Conservation (phyloP, 1,139 yeast genomes). For the Petasospora fabianii region DNA sequence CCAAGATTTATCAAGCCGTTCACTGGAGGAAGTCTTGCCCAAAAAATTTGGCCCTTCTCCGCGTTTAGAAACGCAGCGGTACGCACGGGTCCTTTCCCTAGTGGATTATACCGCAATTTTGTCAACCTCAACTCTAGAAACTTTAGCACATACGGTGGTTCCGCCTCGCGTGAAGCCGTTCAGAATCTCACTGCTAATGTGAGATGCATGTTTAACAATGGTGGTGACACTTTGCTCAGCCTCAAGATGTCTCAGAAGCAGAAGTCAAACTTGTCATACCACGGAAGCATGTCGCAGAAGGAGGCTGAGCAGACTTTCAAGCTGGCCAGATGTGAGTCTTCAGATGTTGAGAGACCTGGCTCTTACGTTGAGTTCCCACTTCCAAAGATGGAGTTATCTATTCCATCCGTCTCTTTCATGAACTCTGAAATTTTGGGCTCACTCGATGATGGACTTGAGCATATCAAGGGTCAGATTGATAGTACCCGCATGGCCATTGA, state of each 20-base stretch:
- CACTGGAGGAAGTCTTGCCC: constrained; percentile 13
- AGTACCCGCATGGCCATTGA: constrained; percentile 37
- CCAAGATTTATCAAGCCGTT: constrained; percentile 13
- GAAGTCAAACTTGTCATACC: constrained; percentile 23
- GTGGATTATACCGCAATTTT: constrained; percentile 23
- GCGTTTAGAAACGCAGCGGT: constrained; percentile 22
- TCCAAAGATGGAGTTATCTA: constrained; percentile 33
- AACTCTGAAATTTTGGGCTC: constrained; percentile 44
- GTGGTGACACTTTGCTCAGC: constrained; percentile 22
- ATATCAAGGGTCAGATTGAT: constrained; percentile 34
- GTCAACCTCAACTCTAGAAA: constrained; percentile 23
- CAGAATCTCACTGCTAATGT: constrained; percentile 36
- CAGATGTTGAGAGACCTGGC: constrained; percentile 39
- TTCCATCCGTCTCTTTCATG: constrained; percentile 50
- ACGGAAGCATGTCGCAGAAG: constrained; percentile 37
- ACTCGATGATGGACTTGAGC: constrained; percentile 27
- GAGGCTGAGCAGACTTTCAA: constrained; percentile 27
- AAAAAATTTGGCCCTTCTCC: constrained; percentile 24
- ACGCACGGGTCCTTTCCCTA: constrained; percentile 19
- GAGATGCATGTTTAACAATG: constrained; percentile 33
- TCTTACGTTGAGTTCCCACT: constrained; percentile 52
- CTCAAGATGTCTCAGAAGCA: constrained; percentile 17
- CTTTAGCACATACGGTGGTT: constrained; percentile 24
- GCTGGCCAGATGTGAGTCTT: constrained; percentile 24
- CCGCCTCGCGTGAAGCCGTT: constrained; percentile 35